Base-by-base conservation (phyloP, 208 protist species). In the Leishmania lainsoni region DNA sequence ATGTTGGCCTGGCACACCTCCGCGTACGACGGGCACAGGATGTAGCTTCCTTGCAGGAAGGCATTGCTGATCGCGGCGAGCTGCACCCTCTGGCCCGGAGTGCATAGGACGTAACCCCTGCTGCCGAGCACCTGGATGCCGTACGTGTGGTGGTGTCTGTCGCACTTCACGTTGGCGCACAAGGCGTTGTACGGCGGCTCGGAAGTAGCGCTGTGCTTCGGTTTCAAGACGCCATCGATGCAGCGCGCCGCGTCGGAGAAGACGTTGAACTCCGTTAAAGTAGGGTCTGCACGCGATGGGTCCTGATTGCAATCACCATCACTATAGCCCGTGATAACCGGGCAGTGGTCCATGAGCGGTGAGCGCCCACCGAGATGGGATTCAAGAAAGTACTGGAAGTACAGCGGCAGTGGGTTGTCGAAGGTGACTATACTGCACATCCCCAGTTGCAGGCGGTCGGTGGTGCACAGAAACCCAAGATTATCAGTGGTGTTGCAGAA, bases 401-500 rank as follows among this genome's bases (percentile, higher is more conserved):
- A 56, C 6, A 20, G 22, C 8, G 69, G 42, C 20, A n/a, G 48
- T 1, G 0, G 0, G 1, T 4, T 10, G 0, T 52, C 12, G 1
- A 12, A 29, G 6, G 69, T 35, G 22, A 17, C n/a, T 1, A 72
- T 45, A 1, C 16, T 5, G 42, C 69, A 74, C 20, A 2, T 3
- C 2, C 69, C 69, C 12, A 74, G 8, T 1, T 1, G 4, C 1
- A 75, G 70, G 17, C 70, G 70, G 5, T n/a, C 26, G 48, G 48
- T 35, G 48, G 42, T 6, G 45, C 70, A 75, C 8, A 45, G 70
- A 4, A 56, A 35, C 17, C n/a, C n/a, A n/a, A 0, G 17, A 0
- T 9, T 3, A 32, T 0, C 63, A 22, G 4, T 29, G 14, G 3
- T 22, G n/a, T 32, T 39, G 48, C 90, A 93, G 86, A 92, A 96